Evolutionary conservation across 352 stramenopile genomes (phyloP).

Genomic region (Lagenidium giganteum): DNA sequence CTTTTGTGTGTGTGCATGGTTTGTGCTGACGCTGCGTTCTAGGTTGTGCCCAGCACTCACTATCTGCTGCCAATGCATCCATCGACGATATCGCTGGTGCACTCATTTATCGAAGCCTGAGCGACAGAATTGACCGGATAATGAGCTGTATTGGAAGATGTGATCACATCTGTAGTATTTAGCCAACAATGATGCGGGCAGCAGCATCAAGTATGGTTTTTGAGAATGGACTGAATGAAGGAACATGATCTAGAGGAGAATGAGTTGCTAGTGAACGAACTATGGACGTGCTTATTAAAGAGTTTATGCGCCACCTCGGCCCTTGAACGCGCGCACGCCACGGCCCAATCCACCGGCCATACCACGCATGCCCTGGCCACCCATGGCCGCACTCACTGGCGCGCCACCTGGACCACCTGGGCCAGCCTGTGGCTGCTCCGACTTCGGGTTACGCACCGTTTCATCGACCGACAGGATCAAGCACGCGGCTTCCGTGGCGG

Average conservation of each 20-base stretch:
- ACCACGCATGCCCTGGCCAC: conserved; percentile 87
- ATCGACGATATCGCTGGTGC: conserved; percentile 33
- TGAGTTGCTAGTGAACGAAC: too few relatives aligned
- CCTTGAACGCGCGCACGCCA: conserved; percentile 72
- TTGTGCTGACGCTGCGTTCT: not conserved
- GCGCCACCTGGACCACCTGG: conserved; percentile 35
- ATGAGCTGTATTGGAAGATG: too few relatives aligned
- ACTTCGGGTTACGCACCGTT: conserved; percentile 98
- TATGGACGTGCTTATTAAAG: too few relatives aligned
- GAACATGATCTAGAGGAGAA: too few relatives aligned
- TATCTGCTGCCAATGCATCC: conserved; percentile 58
- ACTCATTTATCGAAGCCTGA: conserved; percentile 44
- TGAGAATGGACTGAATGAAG: too few relatives aligned
- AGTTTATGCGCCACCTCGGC: conserved; percentile 73
- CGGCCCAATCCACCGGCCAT: conserved; percentile 81
- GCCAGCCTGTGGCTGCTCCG: conserved; percentile 86
- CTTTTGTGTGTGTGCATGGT: not conserved
- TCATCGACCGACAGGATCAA: conserved; percentile 99
- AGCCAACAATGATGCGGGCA: too few relatives aligned
- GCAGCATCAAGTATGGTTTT: too few relatives aligned
- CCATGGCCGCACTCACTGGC: conserved; percentile 90
- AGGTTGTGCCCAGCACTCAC: conserved; percentile 49
- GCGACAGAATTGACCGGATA: too few relatives aligned
- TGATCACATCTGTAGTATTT: too few relatives aligned
- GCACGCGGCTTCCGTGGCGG: conserved; percentile 96